A percentile compares a stretch with the other conserved stretches of the same genome.
Evolutionary conservation across 2,329 filamentous ascomycete species (phyloP).

Genomic region (Samsoniella hepiali): DNA sequence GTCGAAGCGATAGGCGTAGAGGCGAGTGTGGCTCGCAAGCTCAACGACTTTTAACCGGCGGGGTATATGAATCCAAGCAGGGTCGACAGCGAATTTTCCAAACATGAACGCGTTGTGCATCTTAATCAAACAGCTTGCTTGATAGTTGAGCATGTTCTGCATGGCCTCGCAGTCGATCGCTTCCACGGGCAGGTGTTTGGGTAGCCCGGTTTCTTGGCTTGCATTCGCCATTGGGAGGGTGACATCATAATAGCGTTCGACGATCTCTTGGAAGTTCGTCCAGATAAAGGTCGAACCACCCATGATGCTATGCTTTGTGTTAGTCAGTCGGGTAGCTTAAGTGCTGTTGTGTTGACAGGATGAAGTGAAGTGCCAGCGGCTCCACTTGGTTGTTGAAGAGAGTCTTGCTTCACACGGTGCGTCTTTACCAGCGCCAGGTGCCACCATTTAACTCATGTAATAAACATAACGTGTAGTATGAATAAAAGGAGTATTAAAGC

Average conservation of each 20-base stretch:
- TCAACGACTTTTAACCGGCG: slow-evolving; percentile 55
- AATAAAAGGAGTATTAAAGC: no score
- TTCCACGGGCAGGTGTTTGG: not conserved
- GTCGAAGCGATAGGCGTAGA: slow-evolving; percentile 67
- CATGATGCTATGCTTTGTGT: slow-evolving; percentile 6
- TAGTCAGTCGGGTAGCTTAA: not conserved
- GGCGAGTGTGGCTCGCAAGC: slow-evolving; percentile 58
- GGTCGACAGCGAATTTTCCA: slow-evolving; percentile 16
- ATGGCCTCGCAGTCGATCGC: slow-evolving; percentile 21
- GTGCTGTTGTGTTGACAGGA: not conserved
- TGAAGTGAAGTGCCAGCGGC: not conserved
- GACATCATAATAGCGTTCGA: not conserved
- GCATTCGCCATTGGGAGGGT: not conserved
- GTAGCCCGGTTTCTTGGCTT: not conserved
- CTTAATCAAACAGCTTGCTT: slow-evolving; percentile 27
- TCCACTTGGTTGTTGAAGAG: not conserved
- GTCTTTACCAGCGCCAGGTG: not conserved
- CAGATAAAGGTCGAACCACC: not conserved
- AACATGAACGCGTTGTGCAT: slow-evolving; percentile 22
- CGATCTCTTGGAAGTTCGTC: not conserved
- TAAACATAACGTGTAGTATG: no score
- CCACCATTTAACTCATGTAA: not conserved
- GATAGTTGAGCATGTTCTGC: slow-evolving; percentile 29
- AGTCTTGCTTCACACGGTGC: not conserved
- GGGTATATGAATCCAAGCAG: slow-evolving; percentile 27